Conservation (phyloP, 2,329 filamentous ascomycete species). For the Arachnomyces sp. region DNA sequence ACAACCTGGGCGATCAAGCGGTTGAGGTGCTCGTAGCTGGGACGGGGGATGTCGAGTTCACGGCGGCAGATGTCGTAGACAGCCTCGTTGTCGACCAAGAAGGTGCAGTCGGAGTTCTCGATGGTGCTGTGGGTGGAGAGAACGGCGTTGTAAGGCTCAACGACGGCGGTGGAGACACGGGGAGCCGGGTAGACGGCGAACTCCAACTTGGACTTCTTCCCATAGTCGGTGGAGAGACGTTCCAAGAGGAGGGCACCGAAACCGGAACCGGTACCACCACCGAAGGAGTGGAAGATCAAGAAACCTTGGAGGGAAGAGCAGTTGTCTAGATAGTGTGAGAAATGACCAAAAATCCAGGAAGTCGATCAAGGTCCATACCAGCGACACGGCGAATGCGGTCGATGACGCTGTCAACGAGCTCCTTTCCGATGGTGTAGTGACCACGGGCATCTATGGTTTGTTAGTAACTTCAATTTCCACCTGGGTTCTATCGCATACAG, state of each 20-base stretch:
- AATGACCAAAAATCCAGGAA: constrained; percentile 12
- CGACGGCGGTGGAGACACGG: constrained; percentile 56
- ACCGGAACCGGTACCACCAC: constrained; percentile 59
- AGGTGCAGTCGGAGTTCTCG: constrained; percentile 60
- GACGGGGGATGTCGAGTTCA: constrained; percentile 56
- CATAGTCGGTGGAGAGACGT: constrained; percentile 55
- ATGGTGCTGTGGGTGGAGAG: constrained; percentile 52
- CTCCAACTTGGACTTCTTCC: constrained; percentile 61
- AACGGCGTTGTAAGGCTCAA: constrained; percentile 59
- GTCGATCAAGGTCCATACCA: constrained; percentile 35
- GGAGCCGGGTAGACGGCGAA: constrained; percentile 59
- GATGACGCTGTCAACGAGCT: constrained; percentile 55
- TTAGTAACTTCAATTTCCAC: background rate
- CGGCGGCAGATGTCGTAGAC: constrained; percentile 61
- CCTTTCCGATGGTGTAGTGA: constrained; percentile 62
- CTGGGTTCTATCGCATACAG: constrained; percentile 35
- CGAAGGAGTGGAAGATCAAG: constrained; percentile 61
- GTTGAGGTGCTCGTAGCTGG: constrained; percentile 57
- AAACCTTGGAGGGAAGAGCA: constrained; percentile 59
- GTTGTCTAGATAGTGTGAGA: constrained; percentile 42
- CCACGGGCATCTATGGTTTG: constrained; percentile 50
- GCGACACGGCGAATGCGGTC: constrained; percentile 57
- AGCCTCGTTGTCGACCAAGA: constrained; percentile 61
- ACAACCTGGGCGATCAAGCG: constrained; percentile 60
- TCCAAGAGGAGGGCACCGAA: constrained; percentile 59